Conservation (phyloP, 1,284 basidiomycete genomes). For the Polyporus tsugae region DNA sequence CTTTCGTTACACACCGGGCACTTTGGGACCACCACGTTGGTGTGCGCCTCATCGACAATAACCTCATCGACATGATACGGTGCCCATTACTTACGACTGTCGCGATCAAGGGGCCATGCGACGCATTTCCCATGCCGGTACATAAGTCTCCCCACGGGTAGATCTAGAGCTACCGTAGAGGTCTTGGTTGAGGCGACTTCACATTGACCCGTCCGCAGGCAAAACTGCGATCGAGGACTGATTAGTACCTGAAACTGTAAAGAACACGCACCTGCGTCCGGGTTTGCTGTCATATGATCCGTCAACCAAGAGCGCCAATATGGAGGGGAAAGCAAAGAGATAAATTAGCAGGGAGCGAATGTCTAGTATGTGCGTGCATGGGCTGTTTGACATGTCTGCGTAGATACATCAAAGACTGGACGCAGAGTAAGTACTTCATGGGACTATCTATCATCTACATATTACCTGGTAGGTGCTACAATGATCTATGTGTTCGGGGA, state of each 20-base stretch:
- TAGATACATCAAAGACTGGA: not conserved
- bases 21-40: too few species aligned
- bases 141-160: not conserved
- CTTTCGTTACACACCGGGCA: too few species aligned
- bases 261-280: not conserved
- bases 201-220: not conserved
- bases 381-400: not conserved
- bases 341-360: not conserved
- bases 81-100: not conserved
- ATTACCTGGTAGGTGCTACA: conserved; percentile 9
- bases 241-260: not conserved
- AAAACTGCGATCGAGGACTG: not conserved
- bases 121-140: not conserved
- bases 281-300: not conserved
- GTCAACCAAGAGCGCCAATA: not conserved
- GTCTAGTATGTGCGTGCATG: not conserved
- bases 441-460: not conserved
- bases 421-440: not conserved
- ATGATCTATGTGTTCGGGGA: not conserved
- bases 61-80: not conserved
- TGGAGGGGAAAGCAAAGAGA: not conserved
- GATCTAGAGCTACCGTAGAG: too few species aligned
- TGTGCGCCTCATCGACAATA: not conserved
- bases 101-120: not conserved
- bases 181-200: not conserved